Base-by-base conservation (phyloP, 2,329 filamentous ascomycete species). In the Bipolaris bicolor region DNA sequence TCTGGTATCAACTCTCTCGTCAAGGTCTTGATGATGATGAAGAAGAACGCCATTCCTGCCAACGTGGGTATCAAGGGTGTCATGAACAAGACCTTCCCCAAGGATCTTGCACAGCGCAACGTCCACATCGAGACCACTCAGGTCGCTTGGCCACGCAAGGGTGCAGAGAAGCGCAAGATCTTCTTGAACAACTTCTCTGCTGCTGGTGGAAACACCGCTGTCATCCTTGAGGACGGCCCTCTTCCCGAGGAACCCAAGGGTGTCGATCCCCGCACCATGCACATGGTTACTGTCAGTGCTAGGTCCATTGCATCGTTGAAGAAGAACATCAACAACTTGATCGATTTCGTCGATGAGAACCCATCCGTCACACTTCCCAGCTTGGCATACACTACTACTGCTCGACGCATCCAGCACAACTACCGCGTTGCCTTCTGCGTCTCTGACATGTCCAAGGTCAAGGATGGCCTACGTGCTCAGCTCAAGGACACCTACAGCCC, bases 1-100 rank as follows among this genome's bases (percentile, higher is more conserved):
- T 83, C 82, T 34, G 82, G 82, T 61, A 82, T 84, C 74, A 83
- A 82, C 66, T 82, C 82, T 7, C 73, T 84, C 15, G 74, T 80
- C 71, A 84, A 84, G 74, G 78, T 82, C 15, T 65, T 84, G 64
- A 75, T 83, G 73, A 84, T 84, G 82, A 75, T 83, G 76, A 77
- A 82, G 74, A 80, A 83, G 71, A 77, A 81, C 64, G 78, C 80
- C 54, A 84, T 84, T 37, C 82, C 82, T 18, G 80, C 82, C 71
- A 83, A 84, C 56, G 80, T 83, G 46, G 82, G 82, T 64, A 83
- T 84, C 74, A 84, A 84, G 73, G 81, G 80, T 44, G 79, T 81
- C 52, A 82, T 83, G 65, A 84, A 84, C 75, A 82, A 83, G 75
- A 79, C 78, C 6, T 84, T 84, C 74, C 82, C 82, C 22, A 81